Evolutionary conservation across 2,329 filamentous ascomycete genomes (phyloP).

Genomic region (Exophiala xenobiotica): DNA sequence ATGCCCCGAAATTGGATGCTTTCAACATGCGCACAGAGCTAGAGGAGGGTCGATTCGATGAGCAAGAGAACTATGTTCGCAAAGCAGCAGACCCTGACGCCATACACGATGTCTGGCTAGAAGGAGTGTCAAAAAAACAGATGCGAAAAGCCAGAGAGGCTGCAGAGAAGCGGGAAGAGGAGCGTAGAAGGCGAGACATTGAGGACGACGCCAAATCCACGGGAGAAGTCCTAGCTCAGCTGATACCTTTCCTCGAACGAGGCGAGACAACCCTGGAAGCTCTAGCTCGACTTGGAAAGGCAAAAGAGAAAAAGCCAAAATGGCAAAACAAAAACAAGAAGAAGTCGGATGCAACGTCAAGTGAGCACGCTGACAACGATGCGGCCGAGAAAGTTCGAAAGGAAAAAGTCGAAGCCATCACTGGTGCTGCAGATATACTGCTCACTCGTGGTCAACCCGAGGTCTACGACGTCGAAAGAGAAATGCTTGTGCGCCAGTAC

Average conservation of each 20-base stretch:
- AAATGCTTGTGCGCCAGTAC: conserved; percentile 79
- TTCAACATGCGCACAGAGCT: conserved; percentile 92
- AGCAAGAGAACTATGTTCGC: conserved; percentile 84
- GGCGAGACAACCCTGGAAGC: conserved; percentile 89
- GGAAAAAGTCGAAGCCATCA: conserved; percentile 75
- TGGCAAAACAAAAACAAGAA: conserved; percentile 48
- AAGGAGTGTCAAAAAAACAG: conserved; percentile 89
- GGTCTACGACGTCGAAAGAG: conserved; percentile 88
- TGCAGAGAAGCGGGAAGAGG: conserved; percentile 78
- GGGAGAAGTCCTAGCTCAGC: conserved; percentile 67
- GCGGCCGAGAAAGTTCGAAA: conserved; percentile 68
- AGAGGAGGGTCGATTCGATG: conserved; percentile 90
- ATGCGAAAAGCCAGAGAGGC: conserved; percentile 86
- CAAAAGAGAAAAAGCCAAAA: conserved; percentile 50
- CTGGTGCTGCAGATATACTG: conserved; percentile 83
- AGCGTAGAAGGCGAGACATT: conserved; percentile 67
- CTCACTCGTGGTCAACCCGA: conserved; percentile 79
- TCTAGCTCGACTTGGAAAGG: conserved; percentile 73
- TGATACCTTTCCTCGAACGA: conserved; percentile 72
- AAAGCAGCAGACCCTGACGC: conserved; percentile 88
- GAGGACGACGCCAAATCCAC: conserved; percentile 73
- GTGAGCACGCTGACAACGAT: conserved; percentile 52
- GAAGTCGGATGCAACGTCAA: conserved; percentile 30
- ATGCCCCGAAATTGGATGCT: conserved; percentile 90
- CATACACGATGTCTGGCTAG: conserved; percentile 86